These are phyloP conservation scores for Thelephora terrestris DNA, from an alignment of 1,284 basidiomycete species.

Conservation along the genomic window DNA sequence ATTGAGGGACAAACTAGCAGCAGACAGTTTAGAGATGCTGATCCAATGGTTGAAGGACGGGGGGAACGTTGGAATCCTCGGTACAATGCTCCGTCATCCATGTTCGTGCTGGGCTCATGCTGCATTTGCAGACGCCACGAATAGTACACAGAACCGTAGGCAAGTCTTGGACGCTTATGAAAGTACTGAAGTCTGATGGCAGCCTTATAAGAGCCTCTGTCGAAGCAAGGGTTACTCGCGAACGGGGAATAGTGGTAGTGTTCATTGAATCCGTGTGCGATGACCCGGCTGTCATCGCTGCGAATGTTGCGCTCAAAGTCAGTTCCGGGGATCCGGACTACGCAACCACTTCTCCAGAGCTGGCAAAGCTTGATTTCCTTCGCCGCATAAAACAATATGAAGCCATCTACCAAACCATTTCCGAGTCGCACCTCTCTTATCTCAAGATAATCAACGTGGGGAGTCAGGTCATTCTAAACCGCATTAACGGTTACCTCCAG, in stretches of 20 bases:
- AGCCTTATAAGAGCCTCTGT: constrained; percentile 55
- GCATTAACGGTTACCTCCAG: constrained; percentile 89
- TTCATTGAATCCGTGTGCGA: constrained; percentile 95
- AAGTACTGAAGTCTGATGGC: neutral
- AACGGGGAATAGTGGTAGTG: constrained; percentile 84
- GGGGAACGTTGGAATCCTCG: constrained; percentile 97
- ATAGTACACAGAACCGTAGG: constrained; percentile 76
- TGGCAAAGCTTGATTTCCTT: constrained; percentile 85
- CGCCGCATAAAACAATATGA: constrained; percentile 92
- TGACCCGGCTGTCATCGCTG: constrained; percentile 88
- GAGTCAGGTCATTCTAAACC: constrained; percentile 72
- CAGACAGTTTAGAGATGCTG: constrained; percentile 90
- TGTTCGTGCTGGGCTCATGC: too few relatives aligned
- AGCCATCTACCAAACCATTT: constrained; percentile 91
- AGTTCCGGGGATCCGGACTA: constrained; percentile 97
- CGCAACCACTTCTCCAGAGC: constrained; percentile 76
- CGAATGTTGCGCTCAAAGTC: constrained; percentile 95
- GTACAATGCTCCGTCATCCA: constrained; percentile 29
- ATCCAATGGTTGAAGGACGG: constrained; percentile 93
- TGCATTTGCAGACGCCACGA: constrained; percentile 73
- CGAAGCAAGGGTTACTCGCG: constrained; percentile 73
- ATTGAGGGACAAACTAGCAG: constrained; percentile 77
- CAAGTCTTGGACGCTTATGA: constrained; percentile 19
- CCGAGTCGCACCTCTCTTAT: constrained; percentile 79
- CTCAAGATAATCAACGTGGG: constrained; percentile 87